Evolutionary conservation across 1,284 basidiomycete species (phyloP).

Genomic region (Rhodotorula mucilaginosa): DNA sequence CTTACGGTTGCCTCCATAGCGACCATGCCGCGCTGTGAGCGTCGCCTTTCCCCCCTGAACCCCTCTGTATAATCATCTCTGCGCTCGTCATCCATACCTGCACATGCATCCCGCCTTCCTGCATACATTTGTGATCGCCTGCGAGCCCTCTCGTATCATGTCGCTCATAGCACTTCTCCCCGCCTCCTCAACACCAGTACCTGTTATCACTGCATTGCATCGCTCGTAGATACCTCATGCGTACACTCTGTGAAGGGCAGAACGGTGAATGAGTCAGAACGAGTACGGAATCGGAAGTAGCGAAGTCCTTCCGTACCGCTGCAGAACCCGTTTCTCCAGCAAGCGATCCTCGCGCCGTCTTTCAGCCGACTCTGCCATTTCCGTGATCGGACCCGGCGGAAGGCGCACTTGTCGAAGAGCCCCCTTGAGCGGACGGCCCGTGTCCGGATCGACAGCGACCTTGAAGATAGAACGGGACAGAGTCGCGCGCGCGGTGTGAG

Average conservation of each 20-base stretch:
- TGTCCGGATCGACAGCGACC: constrained; percentile 37
- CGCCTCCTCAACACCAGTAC: too few relatives aligned
- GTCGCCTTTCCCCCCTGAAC: too few relatives aligned
- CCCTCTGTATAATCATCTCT: too few relatives aligned
- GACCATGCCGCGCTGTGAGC: neutral
- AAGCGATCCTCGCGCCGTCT: constrained; percentile 31
- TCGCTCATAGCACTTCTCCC: too few relatives aligned
- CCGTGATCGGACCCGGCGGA: constrained; percentile 13
- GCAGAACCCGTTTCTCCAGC: constrained; percentile 37
- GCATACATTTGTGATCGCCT: too few relatives aligned
- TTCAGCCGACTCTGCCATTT: constrained; percentile 26
- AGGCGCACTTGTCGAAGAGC: constrained; percentile 24
- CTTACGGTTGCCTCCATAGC: neutral
- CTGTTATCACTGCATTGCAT: too few relatives aligned
- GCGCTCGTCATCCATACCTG: too few relatives aligned
- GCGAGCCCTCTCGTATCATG: too few relatives aligned
- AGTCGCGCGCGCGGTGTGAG: too few relatives aligned
- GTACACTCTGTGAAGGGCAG: constrained; percentile 1
- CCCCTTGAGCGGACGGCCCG: constrained; percentile 32
- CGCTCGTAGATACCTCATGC: neutral
- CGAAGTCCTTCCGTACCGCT: constrained; percentile 17
- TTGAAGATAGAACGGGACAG: neutral
- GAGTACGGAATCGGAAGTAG: neutral
- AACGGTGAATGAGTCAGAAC: neutral
- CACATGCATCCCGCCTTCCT: too few relatives aligned